A percentile compares a stretch with the other conserved stretches of the same genome.
Conservation (phyloP, 179 eudicot species). For the Beta macrorhiza region DNA sequence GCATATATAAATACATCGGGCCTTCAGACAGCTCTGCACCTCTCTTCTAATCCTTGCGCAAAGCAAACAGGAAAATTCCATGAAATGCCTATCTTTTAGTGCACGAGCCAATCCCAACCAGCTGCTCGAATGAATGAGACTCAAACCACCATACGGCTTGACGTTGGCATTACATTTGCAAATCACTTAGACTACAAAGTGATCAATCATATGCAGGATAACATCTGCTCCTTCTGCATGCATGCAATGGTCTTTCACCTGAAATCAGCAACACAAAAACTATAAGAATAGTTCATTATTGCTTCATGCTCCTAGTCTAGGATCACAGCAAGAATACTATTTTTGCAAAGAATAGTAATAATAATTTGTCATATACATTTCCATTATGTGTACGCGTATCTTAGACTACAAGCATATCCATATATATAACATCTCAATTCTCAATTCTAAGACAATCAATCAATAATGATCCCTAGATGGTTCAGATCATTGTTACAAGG, state of each 20-base stretch:
- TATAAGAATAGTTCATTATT: not conserved
- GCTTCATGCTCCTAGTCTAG: not conserved
- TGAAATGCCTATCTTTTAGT: too few species aligned
- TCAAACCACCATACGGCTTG: not conserved
- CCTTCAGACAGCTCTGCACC: not conserved
- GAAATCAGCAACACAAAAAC: slow-evolving; percentile 23
- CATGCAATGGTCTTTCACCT: slow-evolving; percentile 80
- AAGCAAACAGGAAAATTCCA: not conserved
- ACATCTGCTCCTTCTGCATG: slow-evolving; percentile 95
- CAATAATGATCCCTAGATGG: not conserved
- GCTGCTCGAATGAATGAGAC: not conserved
- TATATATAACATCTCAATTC: not conserved
- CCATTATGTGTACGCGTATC: too few species aligned
- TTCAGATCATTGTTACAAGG: not conserved
- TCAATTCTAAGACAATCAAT: not conserved
- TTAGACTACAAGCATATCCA: not conserved
- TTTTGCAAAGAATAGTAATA: not conserved
- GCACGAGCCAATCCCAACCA: not conserved
- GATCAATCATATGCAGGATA: slow-evolving; percentile 91
- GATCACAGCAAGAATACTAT: not conserved
- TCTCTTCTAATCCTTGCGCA: not conserved
- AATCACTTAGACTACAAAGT: slow-evolving; percentile 48
- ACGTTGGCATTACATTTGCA: not conserved
- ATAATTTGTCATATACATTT: too few species aligned
- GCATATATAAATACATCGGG: slow-evolving; percentile 11